Evolutionary conservation across 805 yeast species (phyloP).

Genomic region (Wickerhamiella galacta): DNA sequence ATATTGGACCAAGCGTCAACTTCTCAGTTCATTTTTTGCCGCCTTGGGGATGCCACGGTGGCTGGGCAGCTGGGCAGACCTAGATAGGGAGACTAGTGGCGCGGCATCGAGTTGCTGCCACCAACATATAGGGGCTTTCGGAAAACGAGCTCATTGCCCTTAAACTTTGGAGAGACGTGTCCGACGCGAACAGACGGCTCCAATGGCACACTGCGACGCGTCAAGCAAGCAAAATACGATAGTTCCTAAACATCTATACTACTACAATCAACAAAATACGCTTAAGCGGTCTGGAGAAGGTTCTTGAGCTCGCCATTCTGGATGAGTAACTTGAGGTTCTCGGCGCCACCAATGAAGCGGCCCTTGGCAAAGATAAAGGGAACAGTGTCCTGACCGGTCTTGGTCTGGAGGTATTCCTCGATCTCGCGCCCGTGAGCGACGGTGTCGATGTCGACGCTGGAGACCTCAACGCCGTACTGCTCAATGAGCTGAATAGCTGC

Average conservation of each 20-base stretch:
- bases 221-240: neutral
- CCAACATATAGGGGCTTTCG: neutral
- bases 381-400: constrained; percentile 85
- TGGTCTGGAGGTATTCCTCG: constrained; percentile 57
- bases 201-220: neutral
- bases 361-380: constrained; percentile 86
- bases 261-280: too few species aligned
- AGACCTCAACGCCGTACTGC: constrained; percentile 24
- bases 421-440: constrained; percentile 58
- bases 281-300: constrained; percentile 15
- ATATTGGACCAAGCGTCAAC: too few species aligned
- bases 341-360: constrained; percentile 89
- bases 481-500: constrained; percentile 30
- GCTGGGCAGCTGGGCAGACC: too few species aligned
- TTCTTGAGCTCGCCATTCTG: constrained; percentile 41
- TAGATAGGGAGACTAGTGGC: too few species aligned
- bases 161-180: neutral
- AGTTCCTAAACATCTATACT: neutral
- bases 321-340: constrained; percentile 62
- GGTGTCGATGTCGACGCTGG: constrained; percentile 19
- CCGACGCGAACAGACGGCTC: too few species aligned
- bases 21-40: too few species aligned
- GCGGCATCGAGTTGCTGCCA: too few species aligned
- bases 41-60: too few species aligned
- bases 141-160: neutral